Evolutionary conservation across 768 basidiomycete species (phyloP).

Genomic region (Rhizopogon rudus): DNA sequence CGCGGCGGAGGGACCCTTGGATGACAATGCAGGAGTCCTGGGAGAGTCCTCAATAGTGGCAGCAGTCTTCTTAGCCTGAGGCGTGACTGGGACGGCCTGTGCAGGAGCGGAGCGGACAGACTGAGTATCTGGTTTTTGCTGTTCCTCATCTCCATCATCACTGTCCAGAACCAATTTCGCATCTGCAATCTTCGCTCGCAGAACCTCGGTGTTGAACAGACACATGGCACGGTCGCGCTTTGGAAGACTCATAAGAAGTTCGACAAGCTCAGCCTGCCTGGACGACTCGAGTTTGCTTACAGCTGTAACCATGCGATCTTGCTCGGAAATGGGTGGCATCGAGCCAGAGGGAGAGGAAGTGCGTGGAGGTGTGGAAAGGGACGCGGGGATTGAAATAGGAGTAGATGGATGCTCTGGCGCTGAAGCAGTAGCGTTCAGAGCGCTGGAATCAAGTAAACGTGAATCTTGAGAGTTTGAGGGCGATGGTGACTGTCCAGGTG

Average conservation of each 20-base stretch:
- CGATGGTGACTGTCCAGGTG: conserved; percentile 48
- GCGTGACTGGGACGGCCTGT: conserved; percentile 46
- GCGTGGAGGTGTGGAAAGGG: conserved; percentile 76
- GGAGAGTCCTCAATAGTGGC: conserved; percentile 46
- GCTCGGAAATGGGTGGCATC: conserved; percentile 60
- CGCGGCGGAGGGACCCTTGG: conserved; percentile 65
- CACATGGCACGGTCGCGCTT: conserved; percentile 91
- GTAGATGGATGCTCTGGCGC: conserved; percentile 91
- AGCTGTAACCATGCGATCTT: conserved; percentile 67
- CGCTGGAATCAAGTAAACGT: conserved; percentile 56
- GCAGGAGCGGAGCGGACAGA: conserved; percentile 18
- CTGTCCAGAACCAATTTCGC: conserved; percentile 80
- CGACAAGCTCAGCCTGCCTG: conserved; percentile 62
- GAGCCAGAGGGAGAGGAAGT: conserved; percentile 74
- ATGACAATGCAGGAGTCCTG: conserved; percentile 73
- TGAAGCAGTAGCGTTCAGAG: conserved; percentile 69
- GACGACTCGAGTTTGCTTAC: conserved; percentile 59
- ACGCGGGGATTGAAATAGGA: conserved; percentile 71
- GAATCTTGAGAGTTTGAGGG: conserved; percentile 66
- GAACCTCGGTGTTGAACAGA: conserved; percentile 79
- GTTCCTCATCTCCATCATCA: conserved; percentile 51
- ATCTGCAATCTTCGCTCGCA: conserved; percentile 73
- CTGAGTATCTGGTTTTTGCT: conserved; percentile 20
- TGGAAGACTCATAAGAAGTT: conserved; percentile 78
- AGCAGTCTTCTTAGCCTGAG: conserved; percentile 54